Evolutionary conservation across 345 rosid species (phyloP).

Genomic region (Stellera chamaejasme): DNA sequence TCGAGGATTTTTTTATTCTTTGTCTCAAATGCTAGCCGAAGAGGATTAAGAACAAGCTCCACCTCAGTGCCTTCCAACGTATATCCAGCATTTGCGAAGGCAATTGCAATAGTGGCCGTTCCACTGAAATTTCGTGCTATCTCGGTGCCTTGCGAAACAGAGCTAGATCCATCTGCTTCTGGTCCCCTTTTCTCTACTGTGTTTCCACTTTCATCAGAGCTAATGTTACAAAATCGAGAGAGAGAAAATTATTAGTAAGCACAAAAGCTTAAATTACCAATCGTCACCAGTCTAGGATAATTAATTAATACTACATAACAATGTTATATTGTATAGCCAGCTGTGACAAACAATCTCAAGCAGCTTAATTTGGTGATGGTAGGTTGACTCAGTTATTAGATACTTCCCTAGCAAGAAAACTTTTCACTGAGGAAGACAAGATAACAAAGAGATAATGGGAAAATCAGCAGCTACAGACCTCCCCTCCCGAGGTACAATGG

Average conservation of each 20-base stretch:
- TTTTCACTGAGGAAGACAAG: neutral
- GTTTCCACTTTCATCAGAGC: constrained; percentile 54
- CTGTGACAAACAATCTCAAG: neutral
- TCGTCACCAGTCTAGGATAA: neutral
- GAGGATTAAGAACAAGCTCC: constrained; percentile 89
- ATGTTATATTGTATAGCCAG: neutral
- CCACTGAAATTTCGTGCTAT: constrained; percentile 33
- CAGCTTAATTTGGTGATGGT: neutral
- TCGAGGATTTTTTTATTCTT: constrained; percentile 81
- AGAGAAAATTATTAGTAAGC: neutral
- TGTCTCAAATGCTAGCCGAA: constrained; percentile 88
- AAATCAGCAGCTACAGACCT: constrained; percentile 39
- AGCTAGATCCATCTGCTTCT: constrained; percentile 29
- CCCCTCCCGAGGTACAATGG: constrained; percentile 38
- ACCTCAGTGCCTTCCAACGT: constrained; percentile 75
- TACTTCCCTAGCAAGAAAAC: constrained; percentile 2
- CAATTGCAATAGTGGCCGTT: constrained; percentile 36
- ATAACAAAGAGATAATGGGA: neutral
- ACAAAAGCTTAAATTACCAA: neutral
- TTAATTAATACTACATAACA: neutral
- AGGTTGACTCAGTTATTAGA: neutral
- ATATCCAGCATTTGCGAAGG: constrained; percentile 74
- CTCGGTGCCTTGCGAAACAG: constrained; percentile 25
- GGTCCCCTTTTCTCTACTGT: constrained; percentile 35
- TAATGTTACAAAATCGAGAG: constrained; percentile 14